Base-by-base conservation (phyloP, 148 eudicot species). In the Salicornia ramosissima region DNA sequence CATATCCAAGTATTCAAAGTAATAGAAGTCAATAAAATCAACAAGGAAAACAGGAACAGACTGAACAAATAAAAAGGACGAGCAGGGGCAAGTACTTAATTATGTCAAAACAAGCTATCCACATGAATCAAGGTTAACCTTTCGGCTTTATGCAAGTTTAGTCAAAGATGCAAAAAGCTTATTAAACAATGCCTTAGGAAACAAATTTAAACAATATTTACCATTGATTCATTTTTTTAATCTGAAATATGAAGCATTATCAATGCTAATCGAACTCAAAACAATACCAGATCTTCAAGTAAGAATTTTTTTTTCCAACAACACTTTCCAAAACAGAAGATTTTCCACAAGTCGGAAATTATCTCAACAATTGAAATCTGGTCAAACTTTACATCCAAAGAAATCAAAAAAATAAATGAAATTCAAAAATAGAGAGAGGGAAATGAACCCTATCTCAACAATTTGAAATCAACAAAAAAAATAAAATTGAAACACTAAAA, bases 301-400 rank as follows among this genome's bases (percentile, higher is more conserved):
- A 71, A 95, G 86, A 79, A 95, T n/a, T 91, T 83, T 95, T 97
- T 79, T 97, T 82, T 25, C 99, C 99, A 0, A 95, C 99, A 47
- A 95, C 83, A 66, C 97, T 91, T 76, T 91, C 99, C 71, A 91
- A 78, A 68, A 95, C 99, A 39, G 97, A 95, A 0, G 99, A 95
- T 83, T 95, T 95, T 10, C 99, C 99, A 10, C 97, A 95, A 84
- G 97, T 94, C 99, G 91, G 74, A 36, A 42, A 75, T 59, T 18
- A 53, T 52, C 62, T 43, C 19, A 46, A 58, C 1, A 49, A 10
- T 55, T 5, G 56, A 71, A 33, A 53, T 39, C 40, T 15, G 24
- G 40, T 71, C 25, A 68, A 76, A 71, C 4, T 36, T 36, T 33
- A 56, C 10, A 10, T 19, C 50, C 10, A 15, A 24, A 24, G 5